Percentiles rank a stretch among this genome's conserved stretches.
phyloP scores from a whole-genome alignment of 1,284 basidiomycete genomes.

The Ceraceosorus bombacis region DNA sequence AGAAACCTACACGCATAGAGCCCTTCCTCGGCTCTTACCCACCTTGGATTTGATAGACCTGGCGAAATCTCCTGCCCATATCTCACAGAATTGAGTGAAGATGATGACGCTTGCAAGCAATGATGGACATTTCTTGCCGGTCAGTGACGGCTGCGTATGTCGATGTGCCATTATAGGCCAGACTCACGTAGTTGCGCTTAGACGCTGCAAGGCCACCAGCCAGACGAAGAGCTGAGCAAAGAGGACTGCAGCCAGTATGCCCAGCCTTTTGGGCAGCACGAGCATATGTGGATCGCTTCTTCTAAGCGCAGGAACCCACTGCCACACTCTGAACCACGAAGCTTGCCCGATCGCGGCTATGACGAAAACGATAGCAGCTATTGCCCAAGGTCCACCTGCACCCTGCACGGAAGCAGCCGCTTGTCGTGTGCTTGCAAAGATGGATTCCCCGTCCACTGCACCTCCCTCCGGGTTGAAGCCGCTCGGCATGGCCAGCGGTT shows the following conservation, averaged over 20 bases:
- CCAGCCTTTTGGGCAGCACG: slow-evolving; percentile 23
- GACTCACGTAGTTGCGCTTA: slow-evolving; percentile 28
- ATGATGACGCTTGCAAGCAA: slow-evolving; percentile 27
- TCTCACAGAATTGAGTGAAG: slow-evolving; percentile 46
- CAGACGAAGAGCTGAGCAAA: slow-evolving; percentile 37
- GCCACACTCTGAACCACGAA: slow-evolving; percentile 37
- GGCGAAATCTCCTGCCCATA: slow-evolving; percentile 41
- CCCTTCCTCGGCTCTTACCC: neutral
- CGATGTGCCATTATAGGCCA: neutral
- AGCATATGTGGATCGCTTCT: slow-evolving; percentile 18
- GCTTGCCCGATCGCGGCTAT: slow-evolving; percentile 33
- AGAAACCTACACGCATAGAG: slow-evolving; percentile 33
- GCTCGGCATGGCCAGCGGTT: neutral
- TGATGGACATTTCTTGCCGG: slow-evolving; percentile 1
- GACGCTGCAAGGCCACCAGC: slow-evolving; percentile 38
- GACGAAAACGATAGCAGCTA: slow-evolving; percentile 28
- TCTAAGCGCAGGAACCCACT: slow-evolving; percentile 30
- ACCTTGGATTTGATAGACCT: slow-evolving; percentile 17
- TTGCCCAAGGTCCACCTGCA: slow-evolving; percentile 27
- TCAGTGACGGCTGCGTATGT: neutral
- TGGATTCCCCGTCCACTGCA: neutral
- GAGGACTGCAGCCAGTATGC: slow-evolving; percentile 23
- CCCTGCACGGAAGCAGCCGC: neutral
- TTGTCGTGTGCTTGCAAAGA: neutral
- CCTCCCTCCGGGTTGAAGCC: neutral